These are phyloP conservation scores for Colletotrichum sp. DNA, from an alignment of 2,329 filamentous ascomycete genomes.

Conservation along the genomic window DNA sequence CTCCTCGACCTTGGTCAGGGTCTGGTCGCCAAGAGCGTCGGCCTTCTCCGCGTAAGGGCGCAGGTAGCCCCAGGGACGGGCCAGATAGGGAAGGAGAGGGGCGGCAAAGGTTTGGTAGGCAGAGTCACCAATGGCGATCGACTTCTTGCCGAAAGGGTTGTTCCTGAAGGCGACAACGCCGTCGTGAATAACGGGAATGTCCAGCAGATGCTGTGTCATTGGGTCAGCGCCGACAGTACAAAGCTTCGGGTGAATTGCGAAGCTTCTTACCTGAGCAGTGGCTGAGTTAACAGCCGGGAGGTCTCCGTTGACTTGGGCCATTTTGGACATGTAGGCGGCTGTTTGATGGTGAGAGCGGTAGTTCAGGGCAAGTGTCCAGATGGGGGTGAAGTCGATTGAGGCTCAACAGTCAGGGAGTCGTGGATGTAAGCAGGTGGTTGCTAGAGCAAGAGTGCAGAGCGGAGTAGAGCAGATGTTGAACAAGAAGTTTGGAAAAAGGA, in stretches of 20 bases:
- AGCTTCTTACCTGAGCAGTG: constrained; percentile 51
- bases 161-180: constrained; percentile 78
- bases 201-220: constrained; percentile 72
- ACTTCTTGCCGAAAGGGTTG: constrained; percentile 84
- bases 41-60: constrained; percentile 84
- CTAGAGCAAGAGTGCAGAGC: background rate
- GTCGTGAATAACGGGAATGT: constrained; percentile 85
- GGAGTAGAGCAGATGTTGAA: background rate
- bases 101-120: constrained; percentile 79
- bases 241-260: background rate
- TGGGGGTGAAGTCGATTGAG: background rate
- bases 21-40: constrained; percentile 76
- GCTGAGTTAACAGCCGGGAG: constrained; percentile 50
- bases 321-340: constrained; percentile 26
- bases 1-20: constrained; percentile 72
- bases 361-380: background rate
- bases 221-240: background rate
- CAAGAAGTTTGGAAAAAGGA: background rate
- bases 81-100: constrained; percentile 79
- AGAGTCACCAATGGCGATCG: constrained; percentile 75
- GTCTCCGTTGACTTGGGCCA: constrained; percentile 58
- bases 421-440: background rate
- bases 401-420: background rate
- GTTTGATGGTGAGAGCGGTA: background rate
- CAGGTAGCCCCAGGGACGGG: constrained; percentile 81